Conservation (phyloP, 2,329 filamentous ascomycete species). For the Acephala macrosclerotiorum region DNA sequence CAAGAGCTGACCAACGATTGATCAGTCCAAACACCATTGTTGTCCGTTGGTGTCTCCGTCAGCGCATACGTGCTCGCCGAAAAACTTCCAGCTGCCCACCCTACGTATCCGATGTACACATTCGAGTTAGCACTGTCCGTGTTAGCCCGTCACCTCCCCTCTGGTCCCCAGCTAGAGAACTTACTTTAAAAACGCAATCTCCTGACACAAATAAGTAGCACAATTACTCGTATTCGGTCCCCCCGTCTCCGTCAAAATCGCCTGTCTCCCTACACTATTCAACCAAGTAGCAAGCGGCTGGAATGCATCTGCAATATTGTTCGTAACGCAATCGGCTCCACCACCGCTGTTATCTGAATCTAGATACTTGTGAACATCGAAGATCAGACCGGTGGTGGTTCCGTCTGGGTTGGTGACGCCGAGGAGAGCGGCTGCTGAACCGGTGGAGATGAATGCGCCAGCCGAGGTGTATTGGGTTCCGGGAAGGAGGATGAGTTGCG, state of each 20-base stretch:
- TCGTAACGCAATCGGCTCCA: slow-evolving; percentile 57
- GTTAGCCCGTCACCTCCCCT: not conserved
- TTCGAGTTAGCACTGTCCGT: slow-evolving; percentile 43
- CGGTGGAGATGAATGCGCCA: slow-evolving; percentile 54
- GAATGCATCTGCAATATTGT: slow-evolving; percentile 57
- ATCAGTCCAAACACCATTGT: slow-evolving; percentile 28
- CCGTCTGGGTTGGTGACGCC: slow-evolving; percentile 66
- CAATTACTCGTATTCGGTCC: slow-evolving; percentile 44
- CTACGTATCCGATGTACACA: slow-evolving; percentile 48
- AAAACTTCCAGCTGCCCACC: slow-evolving; percentile 49
- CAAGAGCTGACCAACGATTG: slow-evolving; percentile 34
- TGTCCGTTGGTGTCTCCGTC: slow-evolving; percentile 32
- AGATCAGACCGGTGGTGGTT: slow-evolving; percentile 57
- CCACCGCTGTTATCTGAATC: slow-evolving; percentile 64
- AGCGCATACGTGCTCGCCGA: slow-evolving; percentile 31
- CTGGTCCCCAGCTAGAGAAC: not conserved
- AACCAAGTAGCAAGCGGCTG: slow-evolving; percentile 55
- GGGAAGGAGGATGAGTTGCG: slow-evolving; percentile 69
- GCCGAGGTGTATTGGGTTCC: slow-evolving; percentile 54
- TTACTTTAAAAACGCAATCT: slow-evolving; percentile 44
- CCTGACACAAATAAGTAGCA: slow-evolving; percentile 43
- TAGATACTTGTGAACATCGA: slow-evolving; percentile 68
- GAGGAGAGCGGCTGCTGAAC: slow-evolving; percentile 58
- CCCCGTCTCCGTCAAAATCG: slow-evolving; percentile 60
- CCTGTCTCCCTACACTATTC: slow-evolving; percentile 49